Percentiles rank a stretch among this genome's conserved stretches.
Evolutionary conservation across 73 alveolate genomes (phyloP).

Genomic region (Paramecium sonneborni): DNA sequence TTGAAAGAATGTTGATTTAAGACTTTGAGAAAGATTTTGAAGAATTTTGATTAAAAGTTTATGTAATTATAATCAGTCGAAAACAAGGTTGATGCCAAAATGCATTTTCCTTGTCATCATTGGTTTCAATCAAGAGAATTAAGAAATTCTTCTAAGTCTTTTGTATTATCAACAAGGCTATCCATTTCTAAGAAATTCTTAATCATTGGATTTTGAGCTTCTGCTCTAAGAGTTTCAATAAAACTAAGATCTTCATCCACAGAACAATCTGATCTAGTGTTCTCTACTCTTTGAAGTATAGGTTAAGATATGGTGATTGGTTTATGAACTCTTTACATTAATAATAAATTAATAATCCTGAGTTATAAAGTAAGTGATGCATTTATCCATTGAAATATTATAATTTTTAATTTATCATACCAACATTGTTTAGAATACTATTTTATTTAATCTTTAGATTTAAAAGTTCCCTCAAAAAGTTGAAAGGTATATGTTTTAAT

Average conservation of each 20-base stretch:
- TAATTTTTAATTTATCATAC: not conserved
- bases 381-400: not conserved
- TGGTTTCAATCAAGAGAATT: not conserved
- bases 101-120: not conserved
- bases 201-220: conserved; percentile 17
- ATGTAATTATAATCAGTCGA: conserved; percentile 5
- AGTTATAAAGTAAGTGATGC: not conserved
- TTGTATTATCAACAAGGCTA: not conserved
- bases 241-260: not conserved
- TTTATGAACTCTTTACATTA: not conserved
- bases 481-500: not conserved
- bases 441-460: not conserved
- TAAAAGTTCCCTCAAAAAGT: not conserved
- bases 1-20: not conserved
- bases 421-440: not conserved
- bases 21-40: not conserved
- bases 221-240: not conserved
- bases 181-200: not conserved
- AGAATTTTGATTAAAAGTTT: not conserved
- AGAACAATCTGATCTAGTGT: conserved; percentile 3
- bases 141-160: not conserved
- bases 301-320: not conserved
- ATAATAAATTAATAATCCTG: not conserved
- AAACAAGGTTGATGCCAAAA: not conserved
- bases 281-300: not conserved